Percentiles rank a stretch among this genome's conserved stretches.
Conservation (phyloP, 116 monocot species). For the Dioscorea cayenensis region DNA sequence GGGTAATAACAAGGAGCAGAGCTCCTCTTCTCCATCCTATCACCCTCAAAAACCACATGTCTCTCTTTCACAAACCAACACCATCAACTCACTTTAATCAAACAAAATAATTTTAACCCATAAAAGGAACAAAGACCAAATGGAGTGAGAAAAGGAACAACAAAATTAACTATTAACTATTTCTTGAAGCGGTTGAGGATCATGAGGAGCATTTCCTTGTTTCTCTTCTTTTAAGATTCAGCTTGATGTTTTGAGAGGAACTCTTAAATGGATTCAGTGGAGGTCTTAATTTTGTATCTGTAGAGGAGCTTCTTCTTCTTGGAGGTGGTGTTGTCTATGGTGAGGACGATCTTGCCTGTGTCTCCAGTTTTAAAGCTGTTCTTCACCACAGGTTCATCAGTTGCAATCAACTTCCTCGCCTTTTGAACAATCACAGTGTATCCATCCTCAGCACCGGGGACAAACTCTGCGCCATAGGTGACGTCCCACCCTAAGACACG, state of each 20-base stretch:
- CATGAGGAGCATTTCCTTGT: not conserved
- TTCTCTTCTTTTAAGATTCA: not conserved
- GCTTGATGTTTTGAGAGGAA: not conserved
- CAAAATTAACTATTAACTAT: not conserved
- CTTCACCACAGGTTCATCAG: constrained; percentile 50
- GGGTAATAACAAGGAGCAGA: constrained; percentile 5
- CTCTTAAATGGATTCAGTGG: not conserved
- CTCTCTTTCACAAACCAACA: constrained; percentile 12
- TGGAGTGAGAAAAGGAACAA: not conserved
- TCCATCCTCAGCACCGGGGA: constrained; percentile 42
- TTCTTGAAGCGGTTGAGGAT: not conserved
- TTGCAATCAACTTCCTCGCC: constrained; percentile 31
- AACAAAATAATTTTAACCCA: constrained; percentile 8
- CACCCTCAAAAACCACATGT: not conserved
- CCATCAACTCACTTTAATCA: constrained; percentile 8
- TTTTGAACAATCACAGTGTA: constrained; percentile 69
- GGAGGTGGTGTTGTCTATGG: constrained; percentile 38
- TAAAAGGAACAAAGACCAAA: constrained; percentile 9
- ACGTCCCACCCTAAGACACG: constrained; percentile 70
- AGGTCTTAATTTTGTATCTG: constrained; percentile 36
- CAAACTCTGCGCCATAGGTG: constrained; percentile 48
- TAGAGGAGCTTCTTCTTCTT: constrained; percentile 68
- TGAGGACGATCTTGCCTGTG: constrained; percentile 55
- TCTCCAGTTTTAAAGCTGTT: constrained; percentile 65
- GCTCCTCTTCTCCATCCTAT: constrained; percentile 1